A percentile compares a stretch with the other conserved stretches of the same genome.
Evolutionary conservation across 2,329 filamentous ascomycete species (phyloP).

Genomic region (Kalmusia sp.): DNA sequence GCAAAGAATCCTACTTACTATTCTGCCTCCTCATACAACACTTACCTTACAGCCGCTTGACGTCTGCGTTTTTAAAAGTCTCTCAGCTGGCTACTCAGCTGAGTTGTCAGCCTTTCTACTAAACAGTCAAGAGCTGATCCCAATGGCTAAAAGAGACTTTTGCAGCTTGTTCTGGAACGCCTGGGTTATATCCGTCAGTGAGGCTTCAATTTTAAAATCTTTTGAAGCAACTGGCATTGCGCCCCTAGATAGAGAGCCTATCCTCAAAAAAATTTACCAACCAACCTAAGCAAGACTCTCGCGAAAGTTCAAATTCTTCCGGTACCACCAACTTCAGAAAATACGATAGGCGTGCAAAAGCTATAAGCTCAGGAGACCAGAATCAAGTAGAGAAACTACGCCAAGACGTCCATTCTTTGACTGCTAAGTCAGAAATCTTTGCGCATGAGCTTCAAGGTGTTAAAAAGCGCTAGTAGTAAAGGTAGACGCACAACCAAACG

Average conservation of each 20-base stretch:
- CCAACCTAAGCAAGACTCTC: no score
- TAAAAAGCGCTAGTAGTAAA: no score
- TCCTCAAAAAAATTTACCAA: background rate
- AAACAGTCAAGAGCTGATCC: background rate
- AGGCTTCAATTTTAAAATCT: background rate
- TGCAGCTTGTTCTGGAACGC: background rate
- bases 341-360: no score
- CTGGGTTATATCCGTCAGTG: background rate
- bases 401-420: no score
- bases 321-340: no score
- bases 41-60: constrained; percentile 17
- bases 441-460: no score
- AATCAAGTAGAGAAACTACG: no score
- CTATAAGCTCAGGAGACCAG: no score
- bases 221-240: background rate
- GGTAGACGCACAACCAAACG: constrained; percentile 9
- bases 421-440: no score
- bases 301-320: no score
- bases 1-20: constrained; percentile 7
- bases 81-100: constrained; percentile 14
- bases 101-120: background rate
- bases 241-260: background rate
- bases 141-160: constrained; percentile 7
- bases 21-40: constrained; percentile 13
- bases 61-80: constrained; percentile 10